Conservation (phyloP, 2,329 filamentous ascomycete genomes). For the Trichoderma koningiopsis region DNA sequence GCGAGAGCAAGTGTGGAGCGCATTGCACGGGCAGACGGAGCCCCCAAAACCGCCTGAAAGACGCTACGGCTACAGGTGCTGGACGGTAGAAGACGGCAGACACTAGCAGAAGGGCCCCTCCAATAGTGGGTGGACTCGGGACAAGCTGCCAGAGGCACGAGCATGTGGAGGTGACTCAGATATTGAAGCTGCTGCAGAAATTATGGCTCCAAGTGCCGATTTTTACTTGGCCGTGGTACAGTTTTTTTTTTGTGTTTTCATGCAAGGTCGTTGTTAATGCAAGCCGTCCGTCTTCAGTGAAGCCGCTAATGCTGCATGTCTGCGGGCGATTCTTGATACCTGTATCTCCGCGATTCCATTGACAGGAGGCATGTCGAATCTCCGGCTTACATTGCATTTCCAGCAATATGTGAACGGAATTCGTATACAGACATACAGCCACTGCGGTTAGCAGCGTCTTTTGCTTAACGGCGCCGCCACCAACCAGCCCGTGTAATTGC, state of each 20-base stretch:
- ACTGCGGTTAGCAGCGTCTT: not conserved
- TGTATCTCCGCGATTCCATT: not conserved
- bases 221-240: not conserved
- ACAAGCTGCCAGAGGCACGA: conserved; percentile 8
- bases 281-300: not conserved
- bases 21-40: not conserved
- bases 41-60: conserved; percentile 13
- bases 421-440: not conserved
- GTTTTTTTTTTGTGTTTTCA: not conserved
- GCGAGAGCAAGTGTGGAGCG: conserved; percentile 7
- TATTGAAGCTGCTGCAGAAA: not conserved
- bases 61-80: conserved; percentile 4
- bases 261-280: conserved; percentile 4
- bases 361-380: not conserved
- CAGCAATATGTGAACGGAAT: not conserved
- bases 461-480: conserved; percentile 7
- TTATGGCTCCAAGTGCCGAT: not conserved
- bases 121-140: conserved; percentile 17
- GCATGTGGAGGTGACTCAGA: conserved; percentile 24
- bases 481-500: not conserved
- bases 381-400: not conserved
- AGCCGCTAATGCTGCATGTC: conserved; percentile 7
- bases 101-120: conserved; percentile 3
- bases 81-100: not conserved
- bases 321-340: not conserved